These are phyloP conservation scores for Leishmania aethiopica DNA, from an alignment of 208 protist genomes.

Conservation along the genomic window DNA sequence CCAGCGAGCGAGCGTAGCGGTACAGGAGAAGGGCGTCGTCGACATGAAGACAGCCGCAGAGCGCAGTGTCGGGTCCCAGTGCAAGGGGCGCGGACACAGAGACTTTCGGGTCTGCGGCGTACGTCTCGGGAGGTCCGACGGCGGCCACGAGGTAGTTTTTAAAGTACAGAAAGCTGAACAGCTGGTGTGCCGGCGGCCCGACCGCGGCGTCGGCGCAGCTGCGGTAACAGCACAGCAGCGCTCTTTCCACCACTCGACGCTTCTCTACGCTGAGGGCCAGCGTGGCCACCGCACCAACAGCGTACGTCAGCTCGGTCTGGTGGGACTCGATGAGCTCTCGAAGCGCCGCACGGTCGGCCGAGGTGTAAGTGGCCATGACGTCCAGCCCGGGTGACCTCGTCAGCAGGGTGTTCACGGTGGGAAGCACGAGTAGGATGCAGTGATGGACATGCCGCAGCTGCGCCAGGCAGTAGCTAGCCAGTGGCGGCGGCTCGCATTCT, in stretches of 20 bases:
- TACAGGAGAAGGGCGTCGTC: constrained; percentile 67
- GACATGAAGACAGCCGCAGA: constrained; percentile 35
- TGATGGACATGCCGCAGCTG: constrained; percentile 59
- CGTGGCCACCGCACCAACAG: constrained; percentile 50
- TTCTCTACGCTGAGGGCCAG: constrained; percentile 24
- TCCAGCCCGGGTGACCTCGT: constrained; percentile 51
- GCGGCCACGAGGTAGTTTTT: constrained; percentile 24
- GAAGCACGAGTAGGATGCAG: constrained; percentile 59
- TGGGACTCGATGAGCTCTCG: constrained; percentile 56
- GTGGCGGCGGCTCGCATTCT: constrained; percentile 12
- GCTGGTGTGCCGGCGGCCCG: constrained; percentile 33
- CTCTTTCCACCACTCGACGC: constrained; percentile 22
- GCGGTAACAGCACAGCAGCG: constrained; percentile 24
- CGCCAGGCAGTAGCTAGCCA: constrained; percentile 28
- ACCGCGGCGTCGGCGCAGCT: constrained; percentile 11
- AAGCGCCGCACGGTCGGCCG: constrained; percentile 50
- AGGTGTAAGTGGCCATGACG: constrained; percentile 54
- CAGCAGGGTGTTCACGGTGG: constrained; percentile 60
- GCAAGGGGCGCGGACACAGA: constrained; percentile 6
- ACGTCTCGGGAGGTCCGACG: constrained; percentile 31
- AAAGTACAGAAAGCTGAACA: constrained; percentile 42
- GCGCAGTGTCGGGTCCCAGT: constrained; percentile 13
- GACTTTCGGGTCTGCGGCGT: constrained; percentile 2
- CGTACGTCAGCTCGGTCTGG: constrained; percentile 41
- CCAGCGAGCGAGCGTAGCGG: constrained; percentile 55